Conservation (phyloP, 768 basidiomycete species). For the Mycena leptocephala region DNA sequence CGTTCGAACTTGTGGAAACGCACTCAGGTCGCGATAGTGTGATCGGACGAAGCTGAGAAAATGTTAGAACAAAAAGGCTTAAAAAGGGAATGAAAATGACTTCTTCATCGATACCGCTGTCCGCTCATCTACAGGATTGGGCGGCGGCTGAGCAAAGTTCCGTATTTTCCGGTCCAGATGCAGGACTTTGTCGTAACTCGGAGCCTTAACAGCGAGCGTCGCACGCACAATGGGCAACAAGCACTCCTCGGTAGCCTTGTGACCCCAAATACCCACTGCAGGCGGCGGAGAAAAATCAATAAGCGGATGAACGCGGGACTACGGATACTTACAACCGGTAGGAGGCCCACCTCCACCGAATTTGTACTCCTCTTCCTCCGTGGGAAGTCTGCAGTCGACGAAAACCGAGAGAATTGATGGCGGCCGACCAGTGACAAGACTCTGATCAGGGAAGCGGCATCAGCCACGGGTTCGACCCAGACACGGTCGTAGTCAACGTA, state of each 20-base stretch:
- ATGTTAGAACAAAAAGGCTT: not conserved
- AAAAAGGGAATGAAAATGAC: constrained; percentile 2
- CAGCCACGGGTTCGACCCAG: not conserved
- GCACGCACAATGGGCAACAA: constrained; percentile 59
- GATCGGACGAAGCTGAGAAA: constrained; percentile 52
- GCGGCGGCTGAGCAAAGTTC: constrained; percentile 48
- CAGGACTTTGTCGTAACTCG: constrained; percentile 63
- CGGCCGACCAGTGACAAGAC: constrained; percentile 65
- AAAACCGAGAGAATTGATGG: constrained; percentile 60
- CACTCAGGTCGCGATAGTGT: constrained; percentile 65
- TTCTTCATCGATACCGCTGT: constrained; percentile 58
- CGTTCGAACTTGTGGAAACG: constrained; percentile 23
- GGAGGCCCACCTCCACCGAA: constrained; percentile 62
- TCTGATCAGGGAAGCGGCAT: constrained; percentile 45
- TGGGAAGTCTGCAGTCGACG: constrained; percentile 65
- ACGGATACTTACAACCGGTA: constrained; percentile 57
- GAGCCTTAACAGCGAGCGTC: constrained; percentile 59
- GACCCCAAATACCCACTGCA: constrained; percentile 67
- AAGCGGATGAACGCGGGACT: not conserved
- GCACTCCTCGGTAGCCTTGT: constrained; percentile 57
- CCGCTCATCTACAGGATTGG: constrained; percentile 45
- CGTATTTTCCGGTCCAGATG: constrained; percentile 68
- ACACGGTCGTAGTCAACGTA: constrained; percentile 37
- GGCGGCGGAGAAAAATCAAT: not conserved
- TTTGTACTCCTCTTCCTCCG: constrained; percentile 60